Percentiles rank a stretch among this genome's conserved stretches.
Conservation (phyloP, 805 yeast species). For the Alloascoidea africana region DNA sequence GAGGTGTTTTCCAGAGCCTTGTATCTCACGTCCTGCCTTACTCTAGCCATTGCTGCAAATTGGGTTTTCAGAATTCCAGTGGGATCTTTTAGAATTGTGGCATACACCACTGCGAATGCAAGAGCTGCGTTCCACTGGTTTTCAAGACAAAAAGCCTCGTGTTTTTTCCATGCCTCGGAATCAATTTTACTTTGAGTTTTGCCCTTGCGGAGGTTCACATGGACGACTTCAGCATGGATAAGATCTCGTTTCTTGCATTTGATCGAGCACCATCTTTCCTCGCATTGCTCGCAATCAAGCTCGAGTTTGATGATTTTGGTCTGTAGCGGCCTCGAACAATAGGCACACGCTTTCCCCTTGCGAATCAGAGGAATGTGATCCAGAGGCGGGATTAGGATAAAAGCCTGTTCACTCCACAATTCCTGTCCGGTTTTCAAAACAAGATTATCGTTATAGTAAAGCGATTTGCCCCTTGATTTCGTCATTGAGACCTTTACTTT, state of each 20-base stretch:
- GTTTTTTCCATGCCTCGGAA: constrained; percentile 33
- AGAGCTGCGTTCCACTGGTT: constrained; percentile 58
- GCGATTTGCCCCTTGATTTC: constrained; percentile 41
- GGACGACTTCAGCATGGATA: constrained; percentile 43
- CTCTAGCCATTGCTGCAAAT: constrained; percentile 49
- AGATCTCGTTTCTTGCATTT: constrained; percentile 40
- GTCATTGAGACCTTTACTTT: constrained; percentile 32
- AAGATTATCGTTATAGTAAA: constrained; percentile 29
- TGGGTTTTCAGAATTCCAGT: constrained; percentile 23
- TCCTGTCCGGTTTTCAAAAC: constrained; percentile 8
- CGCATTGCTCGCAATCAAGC: constrained; percentile 51
- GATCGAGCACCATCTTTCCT: constrained; percentile 56
- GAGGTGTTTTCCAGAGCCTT: constrained; percentile 27
- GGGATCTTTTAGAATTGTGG: constrained; percentile 27
- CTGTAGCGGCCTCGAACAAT: constrained; percentile 46
- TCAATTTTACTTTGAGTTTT: constrained; percentile 19
- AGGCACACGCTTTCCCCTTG: constrained; percentile 52
- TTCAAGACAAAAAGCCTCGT: constrained; percentile 45
- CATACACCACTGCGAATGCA: constrained; percentile 42
- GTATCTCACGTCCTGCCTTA: constrained; percentile 51
- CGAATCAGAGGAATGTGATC: constrained; percentile 45
- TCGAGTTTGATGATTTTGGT: constrained; percentile 18
- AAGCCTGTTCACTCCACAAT: constrained; percentile 49
- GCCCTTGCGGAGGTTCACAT: constrained; percentile 23
- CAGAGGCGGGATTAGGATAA: constrained; percentile 50